phyloP scores from a whole-genome alignment of 306 rosid genomes.

The Erythrophleum fordii region DNA sequence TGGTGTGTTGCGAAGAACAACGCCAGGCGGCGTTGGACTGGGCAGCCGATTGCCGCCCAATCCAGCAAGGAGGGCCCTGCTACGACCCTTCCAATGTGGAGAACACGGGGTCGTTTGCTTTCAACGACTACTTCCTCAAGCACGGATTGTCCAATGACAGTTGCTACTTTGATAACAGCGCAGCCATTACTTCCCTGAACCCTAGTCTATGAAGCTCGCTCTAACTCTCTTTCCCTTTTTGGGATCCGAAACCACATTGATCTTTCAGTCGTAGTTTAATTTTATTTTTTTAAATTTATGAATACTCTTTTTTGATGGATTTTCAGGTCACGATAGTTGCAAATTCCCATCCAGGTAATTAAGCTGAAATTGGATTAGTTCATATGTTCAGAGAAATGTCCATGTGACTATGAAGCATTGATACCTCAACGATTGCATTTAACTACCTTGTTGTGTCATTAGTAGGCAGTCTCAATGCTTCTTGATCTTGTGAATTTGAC shows the following conservation, averaged over 20 bases:
- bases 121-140: conserved; percentile 76
- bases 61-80: conserved; percentile 81
- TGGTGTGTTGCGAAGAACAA: conserved; percentile 99
- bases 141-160: conserved; percentile 76
- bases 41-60: conserved; percentile 86
- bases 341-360: conserved; percentile 83
- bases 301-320: background rate
- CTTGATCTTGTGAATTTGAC: background rate
- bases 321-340: conserved; percentile 82
- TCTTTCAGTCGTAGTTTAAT: background rate
- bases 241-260: background rate
- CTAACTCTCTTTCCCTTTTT: background rate
- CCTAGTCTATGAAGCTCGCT: conserved; percentile 59
- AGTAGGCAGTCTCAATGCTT: background rate
- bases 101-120: conserved; percentile 80
- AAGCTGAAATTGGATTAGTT: background rate
- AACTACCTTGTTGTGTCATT: too few relatives aligned
- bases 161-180: conserved; percentile 72
- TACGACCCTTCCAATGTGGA: conserved; percentile 62
- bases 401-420: too few relatives aligned
- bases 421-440: too few relatives aligned
- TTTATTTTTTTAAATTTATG: background rate
- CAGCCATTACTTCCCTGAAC: conserved; percentile 78
- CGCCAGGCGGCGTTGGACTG: conserved; percentile 79
- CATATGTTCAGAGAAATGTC: background rate